Evolutionary conservation across 2,329 filamentous ascomycete genomes (phyloP), one percentile per base, ranked within the genome.

Genomic region (Exophiala xenobiotica): DNA sequence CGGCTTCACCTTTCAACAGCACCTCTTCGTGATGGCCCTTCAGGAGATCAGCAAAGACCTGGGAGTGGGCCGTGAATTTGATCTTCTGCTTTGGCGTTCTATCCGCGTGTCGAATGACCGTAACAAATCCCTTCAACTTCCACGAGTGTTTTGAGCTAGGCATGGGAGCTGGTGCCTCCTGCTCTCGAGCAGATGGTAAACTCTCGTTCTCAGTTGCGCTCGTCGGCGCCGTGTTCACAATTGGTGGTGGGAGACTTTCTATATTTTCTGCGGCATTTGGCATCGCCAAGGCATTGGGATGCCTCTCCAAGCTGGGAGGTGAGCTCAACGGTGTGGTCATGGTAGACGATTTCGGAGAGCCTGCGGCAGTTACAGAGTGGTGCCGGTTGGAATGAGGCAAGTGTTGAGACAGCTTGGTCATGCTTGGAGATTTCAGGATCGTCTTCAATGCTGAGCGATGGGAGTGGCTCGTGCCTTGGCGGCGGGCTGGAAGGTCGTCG

Each of bases 51-150:
- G 99, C 91, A 65, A 99, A 99, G 0, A 93, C 93, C 57, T 91
- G 89, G 0, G 90, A 95, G 66, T 99, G 93, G 63, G 99, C 97
- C 0, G 93, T 99, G 64, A 97, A 99, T 68, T 99, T 99, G 78
- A 96, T 96, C 68, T 99, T 99, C 65, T 99, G 93, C 72, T 99
- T 99, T 2, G 93, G 93, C 1, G 93, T 99, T 50, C 93, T 86
- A 72, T 99, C 93, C 2, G 95, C 95, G 70, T 99, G 93, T 22
- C 93, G 84, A 59, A 99, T 90, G 12, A 99, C 93, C 1, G 91
- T 92, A 0, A 99, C 92, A 72, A 99, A 91, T 9, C 93, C 93
- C 72, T 99, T 99, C 46, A 99, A 76, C 69, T 96, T 97, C 93
- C 93, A 99, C 8, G 93, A 90, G 65, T 95, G 90, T 64, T 96